Evolutionary conservation across 1,284 basidiomycete species (phyloP), one percentile per base, ranked within the genome.

Genomic region (Cutaneotrichosporon sp.): DNA sequence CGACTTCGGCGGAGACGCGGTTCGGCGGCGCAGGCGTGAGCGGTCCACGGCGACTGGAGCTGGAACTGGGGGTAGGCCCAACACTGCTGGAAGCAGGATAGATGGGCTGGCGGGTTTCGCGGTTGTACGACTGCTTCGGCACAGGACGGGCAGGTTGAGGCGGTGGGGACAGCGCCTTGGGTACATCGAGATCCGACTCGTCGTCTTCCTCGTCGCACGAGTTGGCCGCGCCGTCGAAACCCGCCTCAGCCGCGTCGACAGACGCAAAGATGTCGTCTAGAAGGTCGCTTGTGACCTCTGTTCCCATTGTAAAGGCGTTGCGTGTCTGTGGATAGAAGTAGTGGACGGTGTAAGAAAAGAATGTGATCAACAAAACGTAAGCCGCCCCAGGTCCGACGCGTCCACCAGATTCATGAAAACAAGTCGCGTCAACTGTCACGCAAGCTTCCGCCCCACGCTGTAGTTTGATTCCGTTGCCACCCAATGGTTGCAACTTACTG

Each of bases 171-270:
- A 55, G 49, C 18, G 51, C 38, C 42, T 57, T 54, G n/a, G 51
- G 50, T 15, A 45, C 34, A 40, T 60, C 58, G 42, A 52, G 41
- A 37, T 60, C 58, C 5, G 49, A 51, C 13, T 57, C 46, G 23
- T 51, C 54, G n/a, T 33, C 36, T 45, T 55, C 52, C 30, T 60
- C 58, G 23, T 56, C 55, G 50, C 59, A 60, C 34, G 59, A 60
- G 48, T 57, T 52, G 17, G 51, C 52, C 4, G 46, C 58, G 10
- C 21, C 41, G 26, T 53, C 58, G 5, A 37, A 17, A 17, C 21
- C 38, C 12, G 14, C 54, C 39, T 59, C 57, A 42, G 14, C 18
- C 3, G 57, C 57, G 30, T 55, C 53, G 22, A 60, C 59, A 8
- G 22, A 26, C 18, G 53, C 52, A 26, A 60, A 56, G 22, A 60